Evolutionary conservation across 805 yeast species (phyloP), one percentile per base, ranked within the genome.

Genomic region (Sungouiozyma intestinalis): DNA sequence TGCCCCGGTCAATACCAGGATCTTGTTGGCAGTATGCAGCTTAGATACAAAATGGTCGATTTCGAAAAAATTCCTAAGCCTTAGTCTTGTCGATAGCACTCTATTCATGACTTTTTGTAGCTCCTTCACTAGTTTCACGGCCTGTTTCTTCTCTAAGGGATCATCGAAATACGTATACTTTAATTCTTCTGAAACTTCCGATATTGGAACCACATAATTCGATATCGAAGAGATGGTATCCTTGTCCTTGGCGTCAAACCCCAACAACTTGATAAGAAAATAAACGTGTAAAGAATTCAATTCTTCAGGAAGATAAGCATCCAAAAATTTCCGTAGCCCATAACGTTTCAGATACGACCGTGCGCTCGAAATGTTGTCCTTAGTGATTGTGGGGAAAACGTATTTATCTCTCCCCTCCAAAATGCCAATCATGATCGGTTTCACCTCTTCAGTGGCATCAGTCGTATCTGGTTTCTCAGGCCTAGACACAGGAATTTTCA

Each of bases 1-100:
- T 0, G 97, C 97, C 14, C 97, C 97, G 0, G 95, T 85, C 17
- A 87, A 59, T 0, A 87, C 87, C 45, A 88, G 54, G 9, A 87
- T 71, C 34, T 76, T 79, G 13, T 69, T 55, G 0, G 92, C 75
- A 5, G 63, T 64, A n/a, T 66, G 49, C 17, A 88, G 66, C 32
- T 73, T 72, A 2, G 65, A 67, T 2, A 75, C 60, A 2, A 81
- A 76, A 45, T 79, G 76, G 9, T 78, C 81, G 2, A 85, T 52
- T 0, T 81, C 74, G 41, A 68, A 62, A 49, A 82, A 75, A 41
- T 67, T 60, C 2, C 72, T 68, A 18, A 81, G 52, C 46, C 83
- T 65, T 2, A 73, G 63, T 45, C 94, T 71, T 42, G 77, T 71
- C 34, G 67, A 59, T 21, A 73, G 54, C 9, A 82, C 85, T 50